Percentiles rank a stretch among this genome's conserved stretches.
These are phyloP conservation scores for Coriaria nepalensis DNA, from an alignment of 306 rosid species.

Conservation along the genomic window DNA sequence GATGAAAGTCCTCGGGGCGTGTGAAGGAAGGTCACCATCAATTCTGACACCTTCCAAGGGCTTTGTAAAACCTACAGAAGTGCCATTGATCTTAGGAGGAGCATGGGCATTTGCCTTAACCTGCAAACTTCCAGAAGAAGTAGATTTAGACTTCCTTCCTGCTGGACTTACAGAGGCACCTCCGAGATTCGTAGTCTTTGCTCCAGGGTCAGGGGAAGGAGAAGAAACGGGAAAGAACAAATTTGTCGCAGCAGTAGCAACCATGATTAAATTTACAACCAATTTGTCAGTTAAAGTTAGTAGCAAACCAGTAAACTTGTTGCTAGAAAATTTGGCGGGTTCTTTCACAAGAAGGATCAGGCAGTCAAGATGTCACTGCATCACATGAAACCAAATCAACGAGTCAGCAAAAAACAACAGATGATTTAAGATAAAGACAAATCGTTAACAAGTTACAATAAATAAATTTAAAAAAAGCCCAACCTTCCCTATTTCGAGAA, in stretches of 20 bases:
- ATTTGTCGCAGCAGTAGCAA: slow-evolving; percentile 72
- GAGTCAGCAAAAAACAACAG: too few relatives aligned
- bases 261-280: slow-evolving; percentile 49
- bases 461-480: too few relatives aligned
- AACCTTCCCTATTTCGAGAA: too few relatives aligned
- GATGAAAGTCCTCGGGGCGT: slow-evolving; percentile 78
- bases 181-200: slow-evolving; percentile 37
- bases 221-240: slow-evolving; percentile 59
- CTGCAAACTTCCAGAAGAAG: slow-evolving; percentile 45
- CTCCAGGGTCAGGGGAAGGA: slow-evolving; percentile 33
- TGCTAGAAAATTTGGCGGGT: slow-evolving; percentile 2
- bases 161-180: slow-evolving; percentile 33
- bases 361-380: too few relatives aligned
- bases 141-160: slow-evolving; percentile 43
- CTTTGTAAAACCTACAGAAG: slow-evolving; percentile 36
- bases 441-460: too few relatives aligned
- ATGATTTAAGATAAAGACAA: too few relatives aligned
- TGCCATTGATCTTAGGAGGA: slow-evolving; percentile 79
- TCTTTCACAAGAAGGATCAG: too few relatives aligned
- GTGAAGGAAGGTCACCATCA: slow-evolving; percentile 44
- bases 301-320: slow-evolving; percentile 14
- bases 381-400: too few relatives aligned
- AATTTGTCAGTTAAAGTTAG: slow-evolving; percentile 13
- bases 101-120: slow-evolving; percentile 90
- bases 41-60: slow-evolving; percentile 42